Evolutionary conservation across 192 early-diverging fungal species (phyloP).

Genomic region (Coemansia sp.): DNA sequence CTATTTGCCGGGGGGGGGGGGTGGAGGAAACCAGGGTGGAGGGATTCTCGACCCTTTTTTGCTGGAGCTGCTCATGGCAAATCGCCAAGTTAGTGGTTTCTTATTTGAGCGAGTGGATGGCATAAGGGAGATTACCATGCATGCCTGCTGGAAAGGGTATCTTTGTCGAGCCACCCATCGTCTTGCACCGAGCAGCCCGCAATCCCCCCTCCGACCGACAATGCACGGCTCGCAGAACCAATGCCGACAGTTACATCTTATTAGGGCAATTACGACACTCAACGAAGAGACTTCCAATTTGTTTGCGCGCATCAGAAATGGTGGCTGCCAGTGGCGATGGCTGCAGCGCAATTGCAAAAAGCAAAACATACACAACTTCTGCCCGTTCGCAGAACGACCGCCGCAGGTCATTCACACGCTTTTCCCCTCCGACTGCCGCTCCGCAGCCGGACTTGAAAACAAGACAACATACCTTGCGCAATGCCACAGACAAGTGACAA

Average conservation of each 20-base stretch:
- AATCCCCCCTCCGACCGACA: constrained; percentile 4
- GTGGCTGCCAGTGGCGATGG: background rate
- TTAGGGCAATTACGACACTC: constrained; percentile 11
- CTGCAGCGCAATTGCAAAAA: background rate
- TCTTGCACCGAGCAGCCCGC: constrained; percentile 1
- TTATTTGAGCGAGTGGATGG: constrained; percentile 10
- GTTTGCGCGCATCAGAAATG: constrained; percentile 6
- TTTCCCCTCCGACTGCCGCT: background rate
- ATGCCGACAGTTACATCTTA: constrained; percentile 16
- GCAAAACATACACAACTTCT: background rate
- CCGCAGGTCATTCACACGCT: background rate
- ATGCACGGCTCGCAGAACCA: constrained; percentile 11
- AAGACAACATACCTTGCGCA: background rate
- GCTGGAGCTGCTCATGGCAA: constrained; percentile 18
- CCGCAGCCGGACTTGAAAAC: background rate
- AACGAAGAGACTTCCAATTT: background rate
- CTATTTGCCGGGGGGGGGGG: background rate
- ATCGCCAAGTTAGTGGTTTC: constrained; percentile 26
- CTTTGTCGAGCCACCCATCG: constrained; percentile 1
- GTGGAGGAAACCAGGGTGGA: background rate
- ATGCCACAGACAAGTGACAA: background rate
- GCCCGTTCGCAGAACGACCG: background rate
- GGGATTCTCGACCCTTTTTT: constrained; percentile 8
- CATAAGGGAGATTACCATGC: constrained; percentile 18
- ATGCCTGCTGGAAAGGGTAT: constrained; percentile 5